Evolutionary conservation across 345 rosid species (phyloP), one percentile per base, ranked within the genome.

Genomic region (Eutrema japonicum): DNA sequence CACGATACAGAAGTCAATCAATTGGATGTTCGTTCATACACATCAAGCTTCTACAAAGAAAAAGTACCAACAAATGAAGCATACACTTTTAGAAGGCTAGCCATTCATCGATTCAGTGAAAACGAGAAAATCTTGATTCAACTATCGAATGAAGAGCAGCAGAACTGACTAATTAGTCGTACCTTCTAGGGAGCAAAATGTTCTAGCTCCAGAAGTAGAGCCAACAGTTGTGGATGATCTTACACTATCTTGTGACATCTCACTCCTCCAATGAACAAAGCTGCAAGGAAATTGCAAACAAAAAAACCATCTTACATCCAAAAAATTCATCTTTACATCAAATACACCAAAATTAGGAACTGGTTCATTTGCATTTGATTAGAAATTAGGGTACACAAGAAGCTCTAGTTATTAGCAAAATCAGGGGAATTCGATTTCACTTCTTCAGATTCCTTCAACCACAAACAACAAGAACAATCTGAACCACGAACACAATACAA

Each of bases 121-220:
- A 54, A 22, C 52, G 47, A 49, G 40, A 12, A 41, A 48, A 46
- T 10, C 4, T 43, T 12, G 14, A 41, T 74, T 64, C 37, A 41
- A 9, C 27, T 42, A 45, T 43, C 35, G 12, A 41, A 48, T 38
- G 11, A 41, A 60, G 14, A 78, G 71, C 65, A 55, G 40, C 2
- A 4, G 45, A 68, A 60, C 26, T 0, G 63, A 70, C 10, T 49
- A 49, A 64, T 32, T 52, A 59, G 32, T 70, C 81, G 64, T 85
- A 94, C 97, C 97, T 82, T 80, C 62, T 1, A 73, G 60, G 71
- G 86, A 81, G 83, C 90, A 91, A 80, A 79, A 88, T n/a, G 87
- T 80, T 82, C 87, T 82, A 86, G 79, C 84, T 80, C 88, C 88
- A 84, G 79, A 78, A 59, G 70, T 50, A 48, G 80, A 71, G 72